phyloP scores from a whole-genome alignment of 306 rosid species.

The Glycine tomentella region DNA sequence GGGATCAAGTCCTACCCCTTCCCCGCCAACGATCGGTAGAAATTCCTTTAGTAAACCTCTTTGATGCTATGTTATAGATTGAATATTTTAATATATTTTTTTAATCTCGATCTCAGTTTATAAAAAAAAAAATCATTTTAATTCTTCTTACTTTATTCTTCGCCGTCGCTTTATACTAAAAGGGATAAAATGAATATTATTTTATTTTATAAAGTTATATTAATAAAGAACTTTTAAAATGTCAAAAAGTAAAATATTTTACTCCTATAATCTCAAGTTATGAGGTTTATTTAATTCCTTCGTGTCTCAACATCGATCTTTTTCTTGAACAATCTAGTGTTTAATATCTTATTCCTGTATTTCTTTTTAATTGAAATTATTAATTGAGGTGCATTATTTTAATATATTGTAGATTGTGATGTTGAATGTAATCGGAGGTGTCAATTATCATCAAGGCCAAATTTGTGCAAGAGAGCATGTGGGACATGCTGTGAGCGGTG shows the following conservation, averaged over 20 bases:
- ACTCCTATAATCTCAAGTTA: too few relatives aligned
- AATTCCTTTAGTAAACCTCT: not conserved
- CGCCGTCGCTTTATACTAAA: too few relatives aligned
- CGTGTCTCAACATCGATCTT: not conserved
- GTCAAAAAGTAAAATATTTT: too few relatives aligned
- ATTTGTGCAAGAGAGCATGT: slow-evolving; percentile 65
- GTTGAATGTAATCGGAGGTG: slow-evolving; percentile 66
- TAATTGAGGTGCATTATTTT: too few relatives aligned
- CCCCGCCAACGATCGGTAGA: slow-evolving; percentile 19
- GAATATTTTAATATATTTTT: not conserved
- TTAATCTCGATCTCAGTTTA: too few relatives aligned
- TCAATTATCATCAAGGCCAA: slow-evolving; percentile 60
- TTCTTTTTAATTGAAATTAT: too few relatives aligned
- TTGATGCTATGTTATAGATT: not conserved
- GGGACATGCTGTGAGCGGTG: slow-evolving; percentile 73
- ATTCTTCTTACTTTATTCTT: too few relatives aligned
- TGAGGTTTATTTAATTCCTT: not conserved
- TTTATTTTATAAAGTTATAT: too few relatives aligned
- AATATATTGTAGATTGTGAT: slow-evolving; percentile 52
- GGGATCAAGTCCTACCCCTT: not conserved
- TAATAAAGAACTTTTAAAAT: too few relatives aligned
- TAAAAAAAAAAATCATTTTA: too few relatives aligned
- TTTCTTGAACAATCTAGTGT: not conserved
- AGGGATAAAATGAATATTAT: too few relatives aligned
- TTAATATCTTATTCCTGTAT: too few relatives aligned